Conservation (phyloP, 148 eudicot species). For the Euryodendron excelsum region DNA sequence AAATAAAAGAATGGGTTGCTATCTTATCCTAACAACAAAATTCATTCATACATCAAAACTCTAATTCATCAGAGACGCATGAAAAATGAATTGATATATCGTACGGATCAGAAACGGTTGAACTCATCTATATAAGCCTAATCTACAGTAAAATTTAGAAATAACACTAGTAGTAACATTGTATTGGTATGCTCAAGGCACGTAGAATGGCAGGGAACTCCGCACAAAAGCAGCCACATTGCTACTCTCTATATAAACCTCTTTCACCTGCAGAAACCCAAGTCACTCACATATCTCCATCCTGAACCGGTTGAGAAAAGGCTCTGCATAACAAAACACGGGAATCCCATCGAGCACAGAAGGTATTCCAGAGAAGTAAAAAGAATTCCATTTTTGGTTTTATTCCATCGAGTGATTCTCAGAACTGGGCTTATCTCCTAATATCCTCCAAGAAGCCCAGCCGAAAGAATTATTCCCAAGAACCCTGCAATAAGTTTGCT, state of each 20-base stretch:
- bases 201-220: neutral
- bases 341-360: neutral
- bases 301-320: neutral
- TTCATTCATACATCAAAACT: neutral
- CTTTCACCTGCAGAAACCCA: conserved; percentile 8
- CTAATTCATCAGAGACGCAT: neutral
- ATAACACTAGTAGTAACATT: neutral
- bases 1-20: too few species aligned
- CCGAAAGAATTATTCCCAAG: conserved; percentile 8
- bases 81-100: neutral
- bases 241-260: neutral
- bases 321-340: neutral
- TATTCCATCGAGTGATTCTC: conserved; percentile 8
- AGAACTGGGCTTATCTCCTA: neutral
- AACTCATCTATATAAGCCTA: neutral
- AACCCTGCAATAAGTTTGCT: conserved; percentile 12
- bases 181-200: neutral
- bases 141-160: neutral
- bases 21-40: neutral
- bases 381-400: conserved; percentile 11
- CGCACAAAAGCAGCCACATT: neutral
- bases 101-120: neutral
- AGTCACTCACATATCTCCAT: neutral
- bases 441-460: neutral
- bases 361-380: neutral